Evolutionary conservation across 2,329 filamentous ascomycete species (phyloP).

Genomic region (Xylariaceae sp.): DNA sequence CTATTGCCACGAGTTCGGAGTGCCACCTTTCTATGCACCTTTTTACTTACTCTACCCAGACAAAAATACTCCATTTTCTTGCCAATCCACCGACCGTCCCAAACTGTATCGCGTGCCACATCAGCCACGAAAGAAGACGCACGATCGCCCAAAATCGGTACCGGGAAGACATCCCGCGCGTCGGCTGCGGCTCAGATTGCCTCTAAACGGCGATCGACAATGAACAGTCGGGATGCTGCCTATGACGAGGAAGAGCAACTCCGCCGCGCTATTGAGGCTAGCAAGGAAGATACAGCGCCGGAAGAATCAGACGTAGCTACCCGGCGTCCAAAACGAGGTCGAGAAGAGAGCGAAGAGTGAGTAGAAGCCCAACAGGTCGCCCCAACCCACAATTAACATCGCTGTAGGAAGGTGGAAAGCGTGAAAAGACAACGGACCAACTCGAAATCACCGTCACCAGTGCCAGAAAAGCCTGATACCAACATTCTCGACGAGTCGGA

Average conservation of each 20-base stretch:
- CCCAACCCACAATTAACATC: conserved; percentile 22
- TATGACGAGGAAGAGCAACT: conserved; percentile 94
- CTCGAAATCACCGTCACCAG: conserved; percentile 64
- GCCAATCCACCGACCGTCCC: conserved; percentile 52
- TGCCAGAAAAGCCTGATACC: conserved; percentile 42
- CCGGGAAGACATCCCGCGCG: conserved; percentile 51
- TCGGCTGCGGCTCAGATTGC: conserved; percentile 43
- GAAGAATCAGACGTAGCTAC: conserved; percentile 47
- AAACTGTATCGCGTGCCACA: conserved; percentile 54
- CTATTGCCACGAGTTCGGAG: too few species aligned
- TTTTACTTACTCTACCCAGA: conserved; percentile 40
- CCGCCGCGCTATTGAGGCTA: conserved; percentile 86
- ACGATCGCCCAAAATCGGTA: conserved; percentile 48
- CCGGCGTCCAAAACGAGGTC: conserved; percentile 71
- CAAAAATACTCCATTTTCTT: conserved; percentile 64
- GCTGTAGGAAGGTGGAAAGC: conserved; percentile 59
- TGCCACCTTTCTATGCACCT: too few species aligned
- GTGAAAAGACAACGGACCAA: conserved; percentile 79
- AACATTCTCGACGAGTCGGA: conserved; percentile 60
- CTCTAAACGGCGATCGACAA: conserved; percentile 85
- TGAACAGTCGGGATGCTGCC: conserved; percentile 92
- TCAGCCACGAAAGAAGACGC: conserved; percentile 60
- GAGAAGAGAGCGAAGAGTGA: conserved; percentile 93
- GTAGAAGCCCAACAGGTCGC: conserved; percentile 33
- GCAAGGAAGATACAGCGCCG: conserved; percentile 69